Base-by-base conservation (phyloP, 2,329 filamentous ascomycete species). In the Pseudogymnoascus sp. region DNA sequence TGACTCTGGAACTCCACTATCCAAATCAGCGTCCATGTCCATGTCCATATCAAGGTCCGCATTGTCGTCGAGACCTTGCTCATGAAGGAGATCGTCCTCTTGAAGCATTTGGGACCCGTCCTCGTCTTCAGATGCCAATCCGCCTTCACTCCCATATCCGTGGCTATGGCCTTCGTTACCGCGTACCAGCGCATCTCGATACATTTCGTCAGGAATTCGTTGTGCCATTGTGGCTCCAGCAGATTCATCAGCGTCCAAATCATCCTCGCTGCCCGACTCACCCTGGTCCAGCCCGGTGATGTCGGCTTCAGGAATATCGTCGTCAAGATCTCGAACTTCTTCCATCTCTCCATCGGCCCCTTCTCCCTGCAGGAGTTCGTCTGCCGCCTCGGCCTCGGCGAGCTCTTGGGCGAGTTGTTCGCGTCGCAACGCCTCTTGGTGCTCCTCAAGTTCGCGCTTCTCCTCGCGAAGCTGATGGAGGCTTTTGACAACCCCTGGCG, bases 401-500 rank as follows among this genome's bases (percentile, higher is more conserved):
- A 96, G 81, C 72, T 96, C 91, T 71, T 89, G 82, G 63, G 88
- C 85, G 4, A 88, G 77, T 69, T 85, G 83, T 73, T 93, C 89
- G 31, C 89, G 81, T 21, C 89, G 81, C 74, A 91, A 78, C 1
- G 89, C 84, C 71, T 90, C 87, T 66, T 90, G 85, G 65, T 93
- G 90, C 75, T 99, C 95, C 73, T 93, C 89, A 63, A 90, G 84
- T 78, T 99, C 95, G 10, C 89, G 84, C 68, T 88, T 86, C 78
- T 99, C 95, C 76, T 99, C 95, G 44, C 89, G 88, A 77, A 92
- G 85, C 66, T 96, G 92, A 73, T 96, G 88, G 65, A 96, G 85
- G 1, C 93, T 96, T 80, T 97, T 99, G 64, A 86, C 75, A 63
- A 96, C 83, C 6, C 93, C 95, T 0, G 91, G 92, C 0, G 95